Conservation (phyloP, 768 basidiomycete species). For the Pisolithus sp. region DNA sequence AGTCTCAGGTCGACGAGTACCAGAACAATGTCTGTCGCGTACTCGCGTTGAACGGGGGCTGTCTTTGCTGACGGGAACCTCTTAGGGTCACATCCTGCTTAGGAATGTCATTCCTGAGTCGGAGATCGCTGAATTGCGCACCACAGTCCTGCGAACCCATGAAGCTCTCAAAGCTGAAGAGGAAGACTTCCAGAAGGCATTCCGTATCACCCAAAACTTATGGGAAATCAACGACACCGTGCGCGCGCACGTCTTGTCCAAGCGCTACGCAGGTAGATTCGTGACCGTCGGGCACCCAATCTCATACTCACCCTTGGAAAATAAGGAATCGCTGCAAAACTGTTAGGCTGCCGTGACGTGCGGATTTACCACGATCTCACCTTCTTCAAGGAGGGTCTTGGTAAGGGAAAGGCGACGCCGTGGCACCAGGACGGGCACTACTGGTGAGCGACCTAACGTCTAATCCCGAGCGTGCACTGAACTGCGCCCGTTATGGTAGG, state of each 20-base stretch:
- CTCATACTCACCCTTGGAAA: neutral
- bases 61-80: neutral
- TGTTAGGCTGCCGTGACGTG: conserved; percentile 6
- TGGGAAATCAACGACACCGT: conserved; percentile 4
- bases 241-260: conserved; percentile 2
- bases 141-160: neutral
- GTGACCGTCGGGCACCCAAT: neutral
- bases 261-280: conserved; percentile 1
- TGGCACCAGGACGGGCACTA: conserved; percentile 2
- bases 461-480: neutral
- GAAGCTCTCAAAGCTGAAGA: neutral
- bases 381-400: conserved; percentile 5
- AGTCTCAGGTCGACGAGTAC: neutral
- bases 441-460: neutral
- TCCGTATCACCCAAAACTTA: conserved; percentile 3
- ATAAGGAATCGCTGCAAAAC: conserved; percentile 4
- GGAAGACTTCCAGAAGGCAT: conserved; percentile 4
- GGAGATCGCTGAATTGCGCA: conserved; percentile 1
- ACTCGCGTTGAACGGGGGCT: neutral
- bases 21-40: conserved; percentile 1
- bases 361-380: conserved; percentile 5
- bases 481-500: neutral
- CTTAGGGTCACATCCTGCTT: neutral
- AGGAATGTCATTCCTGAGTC: neutral
- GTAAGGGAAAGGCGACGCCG: neutral